Conservation (phyloP, 2,329 filamentous ascomycete species). For the Aspergillus chevalieri region DNA sequence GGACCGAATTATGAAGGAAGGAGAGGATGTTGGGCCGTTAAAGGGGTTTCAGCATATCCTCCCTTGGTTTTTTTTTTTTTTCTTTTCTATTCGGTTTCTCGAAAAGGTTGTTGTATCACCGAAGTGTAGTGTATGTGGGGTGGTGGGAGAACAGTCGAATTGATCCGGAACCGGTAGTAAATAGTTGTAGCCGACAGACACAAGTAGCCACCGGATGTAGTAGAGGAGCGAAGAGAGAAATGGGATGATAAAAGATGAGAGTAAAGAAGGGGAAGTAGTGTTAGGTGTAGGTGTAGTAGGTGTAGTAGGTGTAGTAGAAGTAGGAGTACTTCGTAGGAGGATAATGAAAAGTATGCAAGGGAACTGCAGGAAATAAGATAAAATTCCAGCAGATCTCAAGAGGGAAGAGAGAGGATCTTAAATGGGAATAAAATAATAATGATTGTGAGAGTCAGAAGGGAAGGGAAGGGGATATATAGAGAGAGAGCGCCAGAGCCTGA, state of each 20-base stretch:
- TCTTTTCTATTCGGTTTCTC: not conserved
- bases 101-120: not conserved
- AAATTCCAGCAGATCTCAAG: conserved; percentile 2
- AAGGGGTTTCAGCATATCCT: conserved; percentile 19
- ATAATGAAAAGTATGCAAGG: not conserved
- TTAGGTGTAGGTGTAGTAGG: too few relatives aligned
- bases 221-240: conserved; percentile 5
- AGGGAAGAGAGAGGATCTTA: conserved; percentile 17
- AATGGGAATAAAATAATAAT: not conserved
- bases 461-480: conserved; percentile 1
- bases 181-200: conserved; percentile 4
- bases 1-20: conserved; percentile 12
- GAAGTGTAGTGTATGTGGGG: not conserved
- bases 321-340: too few relatives aligned
- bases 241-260: conserved; percentile 8
- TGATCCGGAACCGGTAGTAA: conserved; percentile 1
- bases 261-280: conserved; percentile 4
- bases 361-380: not conserved
- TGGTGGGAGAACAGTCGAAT: not conserved
- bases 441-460: not conserved
- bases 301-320: too few relatives aligned
- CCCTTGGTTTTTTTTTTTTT: conserved; percentile 4
- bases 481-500: not conserved
- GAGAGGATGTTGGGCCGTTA: conserved; percentile 6
- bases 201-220: conserved; percentile 1